Base-by-base conservation (phyloP, 352 stramenopile species). In the Phytophthora foliorum region DNA sequence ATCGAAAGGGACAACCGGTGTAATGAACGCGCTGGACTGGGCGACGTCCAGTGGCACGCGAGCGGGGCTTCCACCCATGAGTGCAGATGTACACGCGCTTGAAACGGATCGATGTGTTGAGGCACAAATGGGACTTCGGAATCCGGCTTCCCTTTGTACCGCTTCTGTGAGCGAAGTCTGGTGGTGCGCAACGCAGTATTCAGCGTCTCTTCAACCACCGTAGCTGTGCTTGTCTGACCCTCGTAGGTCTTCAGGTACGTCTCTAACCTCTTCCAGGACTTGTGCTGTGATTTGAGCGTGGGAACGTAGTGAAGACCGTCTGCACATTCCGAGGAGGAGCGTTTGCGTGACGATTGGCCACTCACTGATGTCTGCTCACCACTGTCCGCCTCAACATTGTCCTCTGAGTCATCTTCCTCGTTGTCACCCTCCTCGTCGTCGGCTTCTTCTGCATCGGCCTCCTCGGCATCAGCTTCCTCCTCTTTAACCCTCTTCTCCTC, bases 51-150 rank as follows among this genome's bases (percentile, higher is more conserved):
- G 29, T 57, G 0, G 58, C 58, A 2, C 27, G 49, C 6, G 44
- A 17, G 3, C 48, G 36, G 4, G 10, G 1, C 21, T 67, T 67
- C 50, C 50, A 67, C 0, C 39, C 59, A 22, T 67, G 59, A 9
- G 41, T 54, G 24, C 59, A 67, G 14, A 67, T 60, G 31, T 67
- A 60, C 17, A 55, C 31, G 0, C 38, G 32, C 50, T 67, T 25
- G 21, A 42, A 67, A n/a, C 2, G 49, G 59, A 16, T 67, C 59
- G 10, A 39, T 8, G 1, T 58, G 2, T 24, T 67, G 34, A 1
- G 57, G 57, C 2, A 65, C 19, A 2, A 65, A 25, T 1, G 57
- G 36, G 7, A 52, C 3, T 52, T n/a, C 57, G 17, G 29, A 46
- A 1, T 19, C 1, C 1, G 19, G 2, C 34, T 56, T 55, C 6